Evolutionary conservation across 73 alveolate species (phyloP).

Genomic region (Symbiodinium pilosum): DNA sequence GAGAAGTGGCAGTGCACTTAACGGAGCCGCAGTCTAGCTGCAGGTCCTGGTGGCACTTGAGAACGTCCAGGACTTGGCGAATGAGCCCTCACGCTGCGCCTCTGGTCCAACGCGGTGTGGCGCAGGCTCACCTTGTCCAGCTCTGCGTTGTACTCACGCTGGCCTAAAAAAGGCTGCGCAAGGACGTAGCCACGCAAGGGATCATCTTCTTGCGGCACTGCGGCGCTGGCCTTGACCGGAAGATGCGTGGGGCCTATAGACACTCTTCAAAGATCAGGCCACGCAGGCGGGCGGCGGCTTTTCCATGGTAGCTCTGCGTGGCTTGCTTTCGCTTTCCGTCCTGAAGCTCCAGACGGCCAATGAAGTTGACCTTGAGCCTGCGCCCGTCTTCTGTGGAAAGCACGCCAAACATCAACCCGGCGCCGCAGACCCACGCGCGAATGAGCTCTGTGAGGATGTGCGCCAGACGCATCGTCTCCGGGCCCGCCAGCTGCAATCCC

Average conservation of each 20-base stretch:
- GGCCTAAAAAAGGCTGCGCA: neutral
- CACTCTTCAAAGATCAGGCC: neutral
- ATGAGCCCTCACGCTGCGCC: neutral
- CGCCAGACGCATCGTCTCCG: constrained; percentile 37
- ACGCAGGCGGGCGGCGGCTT: neutral
- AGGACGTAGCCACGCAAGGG: neutral
- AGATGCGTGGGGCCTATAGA: neutral
- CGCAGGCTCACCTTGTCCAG: neutral
- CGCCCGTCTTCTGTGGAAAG: neutral
- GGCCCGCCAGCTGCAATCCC: neutral
- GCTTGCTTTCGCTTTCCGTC: neutral
- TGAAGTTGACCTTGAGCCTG: neutral
- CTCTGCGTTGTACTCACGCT: neutral
- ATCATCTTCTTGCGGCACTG: neutral
- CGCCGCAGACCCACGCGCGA: constrained; percentile 16
- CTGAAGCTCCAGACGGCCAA: neutral
- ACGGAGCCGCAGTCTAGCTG: constrained; percentile 7
- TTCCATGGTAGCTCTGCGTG: neutral
- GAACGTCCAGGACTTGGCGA: neutral
- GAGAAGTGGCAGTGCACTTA: constrained; percentile 33
- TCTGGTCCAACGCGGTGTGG: neutral
- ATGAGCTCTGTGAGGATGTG: constrained; percentile 34
- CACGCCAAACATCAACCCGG: neutral
- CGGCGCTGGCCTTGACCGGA: neutral
- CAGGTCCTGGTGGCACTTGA: constrained; percentile 62